Evolutionary conservation across 148 eudicot genomes (phyloP), one percentile per base, ranked within the genome.

Genomic region (Limonium bicolor): DNA sequence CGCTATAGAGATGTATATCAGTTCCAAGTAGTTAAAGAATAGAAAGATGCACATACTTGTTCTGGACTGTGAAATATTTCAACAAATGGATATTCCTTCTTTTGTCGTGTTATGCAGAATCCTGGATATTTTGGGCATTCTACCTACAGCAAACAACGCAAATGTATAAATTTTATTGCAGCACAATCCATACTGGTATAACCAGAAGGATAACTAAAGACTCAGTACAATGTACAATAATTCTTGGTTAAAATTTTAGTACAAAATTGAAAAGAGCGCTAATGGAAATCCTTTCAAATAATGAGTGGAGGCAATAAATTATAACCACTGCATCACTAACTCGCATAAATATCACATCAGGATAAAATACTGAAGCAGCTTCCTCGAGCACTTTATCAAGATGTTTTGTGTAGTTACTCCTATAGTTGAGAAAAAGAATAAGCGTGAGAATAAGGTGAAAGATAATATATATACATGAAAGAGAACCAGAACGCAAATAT

Each of bases 71-170:
- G 87, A 60, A 84, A 90, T 43, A 90, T 66, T 65, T 85, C 99
- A 47, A 90, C 48, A 64, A 90, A 90, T 1, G 99, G 99, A 49
- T 90, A 90, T 43, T 90, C 99, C 60, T 68, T 80, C 70, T 39
- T 71, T 62, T 90, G 99, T 19, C 95, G 71, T 30, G 94, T 65
- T 43, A 90, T 67, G 62, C 99, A 90, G 31, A 90, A 90, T 24
- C 99, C 99, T 49, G 95, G 95, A 76, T 80, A 90, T 50, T 81
- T 90, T 6, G 99, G 95, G 50, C 99, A 90, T 69, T 90, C 95
- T 51, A 90, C 99, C 99, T 90, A 74, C 36, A 65, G n/a, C n/a
- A n/a, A n/a, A n/a, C n/a, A n/a, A n/a, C n/a, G n/a, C n/a, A n/a
- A n/a, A n/a, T n/a, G n/a, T n/a, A n/a, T n/a, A n/a, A n/a, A n/a